A percentile compares a stretch with the other conserved stretches of the same genome.
Evolutionary conservation across 768 basidiomycete species (phyloP).

Genomic region (Cubamyces lactineus): DNA sequence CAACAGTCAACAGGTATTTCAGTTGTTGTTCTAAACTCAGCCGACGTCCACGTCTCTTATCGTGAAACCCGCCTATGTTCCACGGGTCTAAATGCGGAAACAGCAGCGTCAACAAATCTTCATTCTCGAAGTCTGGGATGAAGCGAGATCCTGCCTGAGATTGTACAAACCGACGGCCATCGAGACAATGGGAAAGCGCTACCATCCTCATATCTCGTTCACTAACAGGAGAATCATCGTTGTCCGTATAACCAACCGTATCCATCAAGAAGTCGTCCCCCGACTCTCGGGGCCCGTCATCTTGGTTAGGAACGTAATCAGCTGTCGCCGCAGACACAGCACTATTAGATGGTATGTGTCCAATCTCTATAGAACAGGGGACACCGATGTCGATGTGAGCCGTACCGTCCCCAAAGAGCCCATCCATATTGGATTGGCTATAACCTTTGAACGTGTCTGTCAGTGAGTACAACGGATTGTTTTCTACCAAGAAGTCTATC

Average conservation of each 20-base stretch:
- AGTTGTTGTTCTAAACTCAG: conserved; percentile 5
- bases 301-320: neutral
- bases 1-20: neutral
- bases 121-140: conserved; percentile 17
- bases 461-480: neutral
- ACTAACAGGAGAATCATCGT: neutral
- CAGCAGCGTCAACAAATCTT: conserved; percentile 8
- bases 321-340: neutral
- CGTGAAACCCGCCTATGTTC: conserved; percentile 20
- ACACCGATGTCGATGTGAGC: neutral
- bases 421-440: neutral
- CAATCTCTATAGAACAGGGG: neutral
- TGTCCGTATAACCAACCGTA: neutral
- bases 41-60: neutral
- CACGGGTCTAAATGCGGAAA: conserved; percentile 26
- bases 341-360: neutral
- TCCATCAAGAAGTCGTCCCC: neutral
- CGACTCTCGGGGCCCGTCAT: neutral
- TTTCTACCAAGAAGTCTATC: neutral
- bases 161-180: neutral
- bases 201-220: neutral
- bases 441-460: neutral
- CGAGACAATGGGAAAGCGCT: neutral
- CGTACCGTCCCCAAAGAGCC: neutral
- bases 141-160: conserved; percentile 1